These are phyloP conservation scores for Tolypocladium album DNA, from an alignment of 2,329 filamentous ascomycete species.

Conservation along the genomic window DNA sequence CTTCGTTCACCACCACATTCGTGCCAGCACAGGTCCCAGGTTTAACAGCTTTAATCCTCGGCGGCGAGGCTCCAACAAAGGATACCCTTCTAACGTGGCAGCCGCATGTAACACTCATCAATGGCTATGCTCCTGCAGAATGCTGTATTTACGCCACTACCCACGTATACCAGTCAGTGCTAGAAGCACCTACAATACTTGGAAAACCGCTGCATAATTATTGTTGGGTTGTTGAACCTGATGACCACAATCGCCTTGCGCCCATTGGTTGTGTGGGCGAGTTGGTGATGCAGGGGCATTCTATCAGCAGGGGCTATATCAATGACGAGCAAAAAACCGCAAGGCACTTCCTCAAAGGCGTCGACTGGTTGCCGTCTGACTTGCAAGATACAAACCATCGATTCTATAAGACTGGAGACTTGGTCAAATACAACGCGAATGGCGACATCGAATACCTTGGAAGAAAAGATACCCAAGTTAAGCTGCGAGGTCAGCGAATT, in stretches of 20 bases:
- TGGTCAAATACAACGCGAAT: neutral
- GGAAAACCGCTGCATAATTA: neutral
- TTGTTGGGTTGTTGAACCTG: slow-evolving; percentile 10
- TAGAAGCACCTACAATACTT: slow-evolving; percentile 1
- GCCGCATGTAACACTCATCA: slow-evolving; percentile 7
- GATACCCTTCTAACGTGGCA: slow-evolving; percentile 5
- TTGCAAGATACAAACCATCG: slow-evolving; percentile 7
- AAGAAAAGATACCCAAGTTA: slow-evolving; percentile 2
- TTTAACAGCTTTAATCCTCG: slow-evolving; percentile 4
- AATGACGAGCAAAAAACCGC: slow-evolving; percentile 21
- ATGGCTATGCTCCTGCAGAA: slow-evolving; percentile 9
- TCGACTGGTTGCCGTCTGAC: slow-evolving; percentile 13
- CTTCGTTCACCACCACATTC: slow-evolving; percentile 7
- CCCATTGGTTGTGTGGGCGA: slow-evolving; percentile 11
- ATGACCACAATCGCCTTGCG: slow-evolving; percentile 6
- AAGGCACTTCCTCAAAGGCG: slow-evolving; percentile 9
- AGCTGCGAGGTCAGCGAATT: slow-evolving; percentile 8
- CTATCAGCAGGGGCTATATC: slow-evolving; percentile 36
- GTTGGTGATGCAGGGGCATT: slow-evolving; percentile 17
- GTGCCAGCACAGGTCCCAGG: slow-evolving; percentile 5
- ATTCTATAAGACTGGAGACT: slow-evolving; percentile 10
- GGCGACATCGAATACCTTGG: neutral
- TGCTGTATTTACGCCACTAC: slow-evolving; percentile 4
- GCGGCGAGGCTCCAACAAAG: slow-evolving; percentile 5
- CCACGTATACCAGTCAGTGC: neutral